Evolutionary conservation across 2,329 filamentous ascomycete species (phyloP), one percentile per base, ranked within the genome.

Genomic region (Xylariaceae sp.): DNA sequence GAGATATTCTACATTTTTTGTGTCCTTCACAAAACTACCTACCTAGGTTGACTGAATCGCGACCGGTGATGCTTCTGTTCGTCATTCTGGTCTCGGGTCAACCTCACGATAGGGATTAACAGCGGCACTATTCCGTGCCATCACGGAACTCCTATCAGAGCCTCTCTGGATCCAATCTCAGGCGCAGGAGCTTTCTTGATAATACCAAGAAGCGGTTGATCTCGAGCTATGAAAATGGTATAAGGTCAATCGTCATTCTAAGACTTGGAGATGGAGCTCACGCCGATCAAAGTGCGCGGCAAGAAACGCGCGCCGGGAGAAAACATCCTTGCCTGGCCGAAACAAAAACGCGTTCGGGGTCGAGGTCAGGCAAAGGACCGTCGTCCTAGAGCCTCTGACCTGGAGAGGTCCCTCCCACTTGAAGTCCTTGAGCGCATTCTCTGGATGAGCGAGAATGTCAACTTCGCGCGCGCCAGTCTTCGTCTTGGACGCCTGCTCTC

Each of bases 361-460:
- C 50, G 15, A 13, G 57, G 56, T 11, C 63, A 52, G 53, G 23
- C 15, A 9, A 65, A 65, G 42, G n/a, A 10, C 7, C 56, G 51
- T 18, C 51, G 49, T 17, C 30, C 55, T 11, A 68, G 65, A 30
- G 66, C 59, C 7, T 68, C 71, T 1, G 62, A 68, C 23, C 53
- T 74, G 2, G 66, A 77, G 49, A 71, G 70, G 62, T 63, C 68
- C 10, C 70, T 85, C 7, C 82, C 82, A 0, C 67, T 77, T 5
- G 82, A 85, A 68, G 72, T 85, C 23, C 74, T 85, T 10, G 80
- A 84, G 66, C 73, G 62, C 37, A 82, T 85, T 52, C 77, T 83
- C 57, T 69, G 80, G 62, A 70, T 78, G 55, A 82, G 80, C 53
- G 68, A 71, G 61, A 83, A 82, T 62, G 62, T 80, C 51, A 74